Percentiles rank a stretch among this genome's conserved stretches.
Evolutionary conservation across 495 filamentous ascomycete genomes (phyloP).

Genomic region (Penicillium soppii): DNA sequence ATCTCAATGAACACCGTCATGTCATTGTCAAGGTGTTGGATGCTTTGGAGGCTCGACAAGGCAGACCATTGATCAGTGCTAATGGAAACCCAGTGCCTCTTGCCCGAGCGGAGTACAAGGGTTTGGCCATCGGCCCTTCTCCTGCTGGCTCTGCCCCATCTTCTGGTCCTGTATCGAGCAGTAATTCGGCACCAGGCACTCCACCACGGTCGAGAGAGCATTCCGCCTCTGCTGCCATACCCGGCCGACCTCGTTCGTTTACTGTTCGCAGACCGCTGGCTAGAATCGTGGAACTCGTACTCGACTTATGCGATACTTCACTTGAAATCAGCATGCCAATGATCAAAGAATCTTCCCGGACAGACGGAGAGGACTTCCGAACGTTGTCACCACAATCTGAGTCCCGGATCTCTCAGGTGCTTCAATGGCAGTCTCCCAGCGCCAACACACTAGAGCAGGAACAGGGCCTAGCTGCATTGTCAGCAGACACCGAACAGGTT

Average conservation of each 20-base stretch:
- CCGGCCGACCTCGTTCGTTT: conserved; percentile 76
- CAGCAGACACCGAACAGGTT: conserved; percentile 80
- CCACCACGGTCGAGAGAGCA: conserved; percentile 76
- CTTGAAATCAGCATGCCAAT: conserved; percentile 91
- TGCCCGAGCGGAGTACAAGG: conserved; percentile 84
- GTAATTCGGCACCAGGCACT: conserved; percentile 68
- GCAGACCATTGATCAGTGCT: conserved; percentile 58
- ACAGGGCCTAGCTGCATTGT: conserved; percentile 83
- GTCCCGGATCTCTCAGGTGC: conserved; percentile 83
- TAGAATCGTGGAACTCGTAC: conserved; percentile 88
- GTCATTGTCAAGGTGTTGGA: conserved; percentile 95
- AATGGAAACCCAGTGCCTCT: conserved; percentile 50
- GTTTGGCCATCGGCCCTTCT: conserved; percentile 78
- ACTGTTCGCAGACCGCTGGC: conserved; percentile 84
- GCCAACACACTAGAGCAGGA: conserved; percentile 92
- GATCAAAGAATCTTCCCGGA: conserved; percentile 71
- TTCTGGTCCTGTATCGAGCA: conserved; percentile 59
- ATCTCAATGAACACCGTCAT: conserved; percentile 88
- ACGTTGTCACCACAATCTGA: conserved; percentile 95
- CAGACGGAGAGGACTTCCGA: conserved; percentile 69
- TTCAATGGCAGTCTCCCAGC: conserved; percentile 93
- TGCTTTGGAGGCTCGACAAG: conserved; percentile 78
- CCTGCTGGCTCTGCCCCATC: conserved; percentile 48
- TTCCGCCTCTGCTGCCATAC: conserved; percentile 68
- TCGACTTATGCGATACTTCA: conserved; percentile 94